Base-by-base conservation (phyloP, 2,329 filamentous ascomycete genomes). In the Chalaropsis thielavioides region DNA sequence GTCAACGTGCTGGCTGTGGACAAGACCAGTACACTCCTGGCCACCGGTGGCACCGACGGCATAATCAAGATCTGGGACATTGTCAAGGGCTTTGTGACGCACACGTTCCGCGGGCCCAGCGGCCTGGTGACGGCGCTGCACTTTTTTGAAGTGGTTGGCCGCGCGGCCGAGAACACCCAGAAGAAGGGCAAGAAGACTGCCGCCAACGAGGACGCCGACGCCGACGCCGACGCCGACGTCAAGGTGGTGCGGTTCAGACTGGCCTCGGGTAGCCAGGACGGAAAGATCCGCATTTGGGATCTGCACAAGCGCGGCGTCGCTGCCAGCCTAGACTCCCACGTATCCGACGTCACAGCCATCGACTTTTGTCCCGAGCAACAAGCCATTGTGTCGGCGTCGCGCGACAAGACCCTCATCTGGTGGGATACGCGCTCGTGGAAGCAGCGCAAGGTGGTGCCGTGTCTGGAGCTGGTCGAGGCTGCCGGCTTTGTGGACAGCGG, bases 1-100 rank as follows among this genome's bases (percentile, higher is more conserved):
- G 91, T 97, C 1, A 86, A 96, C 1, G 90, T 92, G 8, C 80
- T 69, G 15, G 86, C 90, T 0, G 85, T 94, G 68, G 94, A 99
- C 73, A 81, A 84, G 64, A 96, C 92, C 0, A 88, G 92, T 71
- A 95, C 92, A 1, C 79, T 99, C 13, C 80, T 99, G 54, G 94
- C 92, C 17, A 97, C 92, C 17, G 94, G 95, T 68, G 90, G 89
- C 61, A 92, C 94, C 2, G 94, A 99, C 72, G 94, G 94, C 27
- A 84, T 88, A 0, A 89, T 97, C 71, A 99, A 99, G 75, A 87
- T 99, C 63, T 99, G 92, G 92, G 94, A 99, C 75, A 90, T 99
- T 67, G 80, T 81, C 61, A 90, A 87, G 56, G 94, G 94, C 24
- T 97, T 89, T 74, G 85, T 91, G 40, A 99, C 95, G 35, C 94